phyloP scores from a whole-genome alignment of 1,139 yeast genomes.

The Debaryomyces fabryi region DNA sequence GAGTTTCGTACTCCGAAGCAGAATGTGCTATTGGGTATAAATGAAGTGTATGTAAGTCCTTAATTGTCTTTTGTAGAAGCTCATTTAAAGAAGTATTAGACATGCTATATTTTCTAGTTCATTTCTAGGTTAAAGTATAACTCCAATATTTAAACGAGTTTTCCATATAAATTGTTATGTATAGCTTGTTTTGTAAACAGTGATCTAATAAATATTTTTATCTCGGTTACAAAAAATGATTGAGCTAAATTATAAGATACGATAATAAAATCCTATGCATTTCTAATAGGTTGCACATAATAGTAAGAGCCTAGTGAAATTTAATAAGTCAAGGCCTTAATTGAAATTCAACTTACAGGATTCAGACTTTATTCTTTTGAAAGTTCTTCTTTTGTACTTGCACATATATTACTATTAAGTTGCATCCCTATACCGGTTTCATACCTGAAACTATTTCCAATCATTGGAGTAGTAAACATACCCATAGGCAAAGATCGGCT shows the following conservation, averaged over 20 bases:
- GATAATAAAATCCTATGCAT: background rate
- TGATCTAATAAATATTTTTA: background rate
- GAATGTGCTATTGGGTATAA: constrained; percentile 12
- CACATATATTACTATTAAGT: constrained; percentile 1
- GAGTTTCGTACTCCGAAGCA: constrained; percentile 19
- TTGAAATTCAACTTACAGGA: background rate
- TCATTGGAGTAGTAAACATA: constrained; percentile 4
- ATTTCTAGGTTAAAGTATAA: background rate
- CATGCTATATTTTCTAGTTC: constrained; percentile 11
- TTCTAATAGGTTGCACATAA: background rate
- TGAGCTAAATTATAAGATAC: background rate
- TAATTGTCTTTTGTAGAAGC: constrained; percentile 26
- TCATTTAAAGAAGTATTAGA: constrained; percentile 15
- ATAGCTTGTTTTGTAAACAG: background rate
- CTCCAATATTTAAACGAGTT: background rate
- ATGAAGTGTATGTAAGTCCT: constrained; percentile 26
- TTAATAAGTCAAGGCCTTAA: background rate
- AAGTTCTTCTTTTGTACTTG: background rate
- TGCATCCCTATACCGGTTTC: constrained; percentile 12
- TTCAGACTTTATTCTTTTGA: background rate
- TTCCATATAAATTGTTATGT: background rate
- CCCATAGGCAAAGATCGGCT: constrained; percentile 27
- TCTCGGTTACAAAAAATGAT: background rate
- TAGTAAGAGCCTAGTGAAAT: background rate
- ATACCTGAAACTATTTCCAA: constrained; percentile 7